Percentiles rank a stretch among this genome's conserved stretches.
These are phyloP conservation scores for Alopecurus myosuroides DNA, from an alignment of 176 grass and related monocot genomes.

Conservation along the genomic window DNA sequence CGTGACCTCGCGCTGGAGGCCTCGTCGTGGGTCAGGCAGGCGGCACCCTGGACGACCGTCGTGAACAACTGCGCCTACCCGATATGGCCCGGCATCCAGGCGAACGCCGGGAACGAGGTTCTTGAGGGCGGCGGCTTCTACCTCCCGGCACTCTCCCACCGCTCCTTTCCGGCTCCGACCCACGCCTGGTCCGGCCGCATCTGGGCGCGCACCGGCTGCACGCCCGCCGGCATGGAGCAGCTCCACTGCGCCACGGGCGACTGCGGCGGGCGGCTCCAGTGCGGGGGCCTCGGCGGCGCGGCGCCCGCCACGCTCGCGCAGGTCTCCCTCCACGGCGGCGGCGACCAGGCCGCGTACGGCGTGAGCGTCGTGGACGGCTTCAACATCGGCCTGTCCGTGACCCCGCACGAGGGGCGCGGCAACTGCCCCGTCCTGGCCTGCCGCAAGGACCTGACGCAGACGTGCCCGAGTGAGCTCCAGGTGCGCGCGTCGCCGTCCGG, in stretches of 20 bases:
- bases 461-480: conserved; percentile 77
- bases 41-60: conserved; percentile 65
- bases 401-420: conserved; percentile 80
- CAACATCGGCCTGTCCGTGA: conserved; percentile 80
- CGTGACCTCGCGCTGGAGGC: too few relatives aligned
- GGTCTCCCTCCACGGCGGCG: conserved; percentile 68
- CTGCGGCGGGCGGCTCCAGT: conserved; percentile 58
- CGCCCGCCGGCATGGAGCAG: conserved; percentile 6
- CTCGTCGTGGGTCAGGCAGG: too few relatives aligned
- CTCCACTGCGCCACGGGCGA: conserved; percentile 70
- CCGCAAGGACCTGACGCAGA: conserved; percentile 53
- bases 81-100: conserved; percentile 84
- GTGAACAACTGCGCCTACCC: conserved; percentile 92
- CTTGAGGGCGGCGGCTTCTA: conserved; percentile 74
- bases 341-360: conserved; percentile 74
- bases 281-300: conserved; percentile 65
- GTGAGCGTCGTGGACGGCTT: conserved; percentile 95
- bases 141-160: conserved; percentile 55
- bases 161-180: conserved; percentile 49
- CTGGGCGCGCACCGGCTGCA: conserved; percentile 74
- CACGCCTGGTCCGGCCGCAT: conserved; percentile 79
- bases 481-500: conserved; percentile 37
- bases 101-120: conserved; percentile 72
- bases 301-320: conserved; percentile 65
- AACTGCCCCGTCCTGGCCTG: conserved; percentile 82